Conservation (phyloP, 805 yeast species). For the Lachancea fermentati region DNA sequence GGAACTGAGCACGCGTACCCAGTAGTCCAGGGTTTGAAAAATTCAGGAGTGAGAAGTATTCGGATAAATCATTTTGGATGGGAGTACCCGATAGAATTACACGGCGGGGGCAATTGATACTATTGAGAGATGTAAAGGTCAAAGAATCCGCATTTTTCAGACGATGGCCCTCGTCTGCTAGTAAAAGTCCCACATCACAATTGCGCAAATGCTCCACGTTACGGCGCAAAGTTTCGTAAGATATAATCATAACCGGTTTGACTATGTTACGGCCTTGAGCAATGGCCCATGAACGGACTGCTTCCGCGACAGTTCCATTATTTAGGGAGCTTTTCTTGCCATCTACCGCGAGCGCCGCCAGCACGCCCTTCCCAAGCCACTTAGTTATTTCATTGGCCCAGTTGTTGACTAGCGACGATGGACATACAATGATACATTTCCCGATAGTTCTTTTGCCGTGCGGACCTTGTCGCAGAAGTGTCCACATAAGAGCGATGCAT, state of each 20-base stretch:
- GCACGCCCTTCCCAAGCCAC: slow-evolving; percentile 91
- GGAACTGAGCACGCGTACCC: slow-evolving; percentile 78
- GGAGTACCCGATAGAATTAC: slow-evolving; percentile 96
- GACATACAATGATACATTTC: slow-evolving; percentile 90
- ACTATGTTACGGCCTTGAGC: slow-evolving; percentile 86
- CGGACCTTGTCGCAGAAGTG: slow-evolving; percentile 82
- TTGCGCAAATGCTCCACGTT: slow-evolving; percentile 70
- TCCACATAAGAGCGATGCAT: slow-evolving; percentile 90
- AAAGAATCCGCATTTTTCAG: slow-evolving; percentile 85
- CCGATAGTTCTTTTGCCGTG: slow-evolving; percentile 73
- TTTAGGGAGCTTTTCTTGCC: slow-evolving; percentile 62
- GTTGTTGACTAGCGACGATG: slow-evolving; percentile 85
- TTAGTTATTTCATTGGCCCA: slow-evolving; percentile 96
- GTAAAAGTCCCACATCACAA: slow-evolving; percentile 76
- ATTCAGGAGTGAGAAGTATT: slow-evolving; percentile 81
- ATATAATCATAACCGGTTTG: slow-evolving; percentile 86
- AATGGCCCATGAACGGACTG: slow-evolving; percentile 76
- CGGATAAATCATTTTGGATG: slow-evolving; percentile 90
- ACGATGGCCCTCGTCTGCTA: slow-evolving; percentile 85
- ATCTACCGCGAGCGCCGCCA: slow-evolving; percentile 86
- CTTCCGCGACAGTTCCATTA: slow-evolving; percentile 63
- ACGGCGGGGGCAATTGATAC: slow-evolving; percentile 79
- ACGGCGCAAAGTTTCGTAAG: slow-evolving; percentile 88
- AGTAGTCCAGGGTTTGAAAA: slow-evolving; percentile 93
- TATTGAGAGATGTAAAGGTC: slow-evolving; percentile 80